A percentile compares a stretch with the other conserved stretches of the same genome.
phyloP scores from a whole-genome alignment of 2,329 filamentous ascomycete species.

The Tolypocladium ovalisporum region DNA sequence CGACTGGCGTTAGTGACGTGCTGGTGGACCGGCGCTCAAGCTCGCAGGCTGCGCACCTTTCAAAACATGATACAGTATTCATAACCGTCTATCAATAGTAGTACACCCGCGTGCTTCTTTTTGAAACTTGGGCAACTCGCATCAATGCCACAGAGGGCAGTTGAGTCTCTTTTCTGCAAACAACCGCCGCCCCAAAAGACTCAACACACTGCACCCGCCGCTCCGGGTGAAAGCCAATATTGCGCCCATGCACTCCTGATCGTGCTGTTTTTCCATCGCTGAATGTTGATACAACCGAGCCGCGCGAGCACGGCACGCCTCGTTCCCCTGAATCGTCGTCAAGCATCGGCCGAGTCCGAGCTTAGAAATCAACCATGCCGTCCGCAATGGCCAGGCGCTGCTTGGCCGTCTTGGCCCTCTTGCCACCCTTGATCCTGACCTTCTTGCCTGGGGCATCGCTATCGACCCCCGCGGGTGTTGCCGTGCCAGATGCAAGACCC shows the following conservation, averaged over 20 bases:
- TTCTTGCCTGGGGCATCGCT: slow-evolving; percentile 40
- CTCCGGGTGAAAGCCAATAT: not conserved
- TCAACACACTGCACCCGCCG: not conserved
- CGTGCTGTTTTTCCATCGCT: not conserved
- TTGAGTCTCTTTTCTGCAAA: not conserved
- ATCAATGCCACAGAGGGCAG: not conserved
- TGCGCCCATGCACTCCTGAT: slow-evolving; percentile 1
- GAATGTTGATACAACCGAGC: slow-evolving; percentile 3
- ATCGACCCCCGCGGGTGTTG: slow-evolving; percentile 56
- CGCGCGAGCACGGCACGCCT: not conserved
- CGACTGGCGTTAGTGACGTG: not conserved
- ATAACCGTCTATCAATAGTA: not conserved
- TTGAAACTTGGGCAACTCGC: not conserved
- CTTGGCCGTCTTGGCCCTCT: slow-evolving; percentile 56
- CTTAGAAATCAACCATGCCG: slow-evolving; percentile 29
- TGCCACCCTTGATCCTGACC: slow-evolving; percentile 45
- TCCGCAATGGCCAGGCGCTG: slow-evolving; percentile 59
- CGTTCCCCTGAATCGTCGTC: not conserved
- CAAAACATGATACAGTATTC: not conserved
- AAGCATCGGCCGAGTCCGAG: not conserved
- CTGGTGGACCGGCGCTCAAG: too few species aligned
- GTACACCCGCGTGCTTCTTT: not conserved
- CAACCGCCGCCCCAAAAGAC: not conserved
- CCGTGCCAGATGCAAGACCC: slow-evolving; percentile 57
- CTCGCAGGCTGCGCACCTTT: not conserved